Evolutionary conservation across 805 yeast species (phyloP).

Genomic region (Myxozyma geophila): DNA sequence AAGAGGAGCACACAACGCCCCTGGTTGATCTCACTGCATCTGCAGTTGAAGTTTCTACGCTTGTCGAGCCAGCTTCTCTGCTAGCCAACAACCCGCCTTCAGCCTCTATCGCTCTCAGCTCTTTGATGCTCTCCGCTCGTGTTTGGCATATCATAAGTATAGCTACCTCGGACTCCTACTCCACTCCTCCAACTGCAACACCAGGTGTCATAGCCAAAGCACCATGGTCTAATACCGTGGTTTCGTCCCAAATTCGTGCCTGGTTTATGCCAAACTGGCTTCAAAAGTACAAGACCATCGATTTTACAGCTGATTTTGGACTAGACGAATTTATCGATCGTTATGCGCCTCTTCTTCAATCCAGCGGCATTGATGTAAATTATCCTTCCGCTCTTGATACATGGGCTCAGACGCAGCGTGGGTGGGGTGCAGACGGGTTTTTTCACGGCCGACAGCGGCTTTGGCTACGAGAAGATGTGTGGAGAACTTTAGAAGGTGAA

Average conservation of each 20-base stretch:
- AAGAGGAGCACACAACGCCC: conserved; percentile 20
- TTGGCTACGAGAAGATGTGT: conserved; percentile 47
- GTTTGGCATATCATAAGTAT: conserved; percentile 46
- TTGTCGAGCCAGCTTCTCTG: conserved; percentile 25
- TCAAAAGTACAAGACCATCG: conserved; percentile 43
- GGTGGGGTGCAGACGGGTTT: conserved; percentile 45
- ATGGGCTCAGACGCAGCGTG: conserved; percentile 46
- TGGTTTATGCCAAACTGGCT: conserved; percentile 49
- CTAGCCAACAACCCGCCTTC: conserved; percentile 14
- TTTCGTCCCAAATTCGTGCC: conserved; percentile 47
- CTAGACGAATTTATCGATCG: conserved; percentile 46
- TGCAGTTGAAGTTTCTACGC: conserved; percentile 18
- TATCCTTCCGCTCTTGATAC: conserved; percentile 40
- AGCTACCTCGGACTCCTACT: conserved; percentile 14
- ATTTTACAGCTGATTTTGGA: conserved; percentile 50
- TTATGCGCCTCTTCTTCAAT: conserved; percentile 44
- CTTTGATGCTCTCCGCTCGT: conserved; percentile 42
- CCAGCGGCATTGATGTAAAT: conserved; percentile 34
- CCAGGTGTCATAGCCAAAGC: conserved; percentile 39
- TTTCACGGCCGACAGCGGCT: conserved; percentile 46
- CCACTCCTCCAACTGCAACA: conserved; percentile 26
- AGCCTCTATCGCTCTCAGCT: conserved; percentile 35
- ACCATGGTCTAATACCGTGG: conserved; percentile 45
- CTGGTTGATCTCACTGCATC: conserved; percentile 19
- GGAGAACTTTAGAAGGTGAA: conserved; percentile 47